Percentiles rank a stretch among this genome's conserved stretches.
Conservation (phyloP, 2,329 filamentous ascomycete genomes). For the Aspergillus cejpii region DNA sequence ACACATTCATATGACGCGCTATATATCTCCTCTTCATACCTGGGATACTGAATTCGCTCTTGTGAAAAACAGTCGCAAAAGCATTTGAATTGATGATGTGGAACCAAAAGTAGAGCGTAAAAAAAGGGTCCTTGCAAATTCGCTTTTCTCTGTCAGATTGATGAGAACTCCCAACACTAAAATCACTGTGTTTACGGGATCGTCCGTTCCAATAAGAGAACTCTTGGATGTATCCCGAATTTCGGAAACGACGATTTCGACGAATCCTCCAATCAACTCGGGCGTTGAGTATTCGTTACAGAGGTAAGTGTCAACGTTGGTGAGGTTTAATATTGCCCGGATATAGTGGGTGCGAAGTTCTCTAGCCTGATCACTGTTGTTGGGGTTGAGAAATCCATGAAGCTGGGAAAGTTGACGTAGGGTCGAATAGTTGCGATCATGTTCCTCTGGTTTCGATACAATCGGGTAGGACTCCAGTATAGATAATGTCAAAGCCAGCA, state of each 20-base stretch:
- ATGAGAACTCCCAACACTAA: slow-evolving; percentile 76
- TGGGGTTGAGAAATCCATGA: slow-evolving; percentile 36
- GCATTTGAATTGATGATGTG: slow-evolving; percentile 48
- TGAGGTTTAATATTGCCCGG: slow-evolving; percentile 73
- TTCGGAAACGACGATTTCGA: slow-evolving; percentile 31
- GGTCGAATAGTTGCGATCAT: slow-evolving; percentile 20
- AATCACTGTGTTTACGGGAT: slow-evolving; percentile 64
- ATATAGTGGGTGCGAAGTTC: slow-evolving; percentile 44
- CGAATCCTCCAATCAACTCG: slow-evolving; percentile 33
- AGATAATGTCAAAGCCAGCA: slow-evolving; percentile 28
- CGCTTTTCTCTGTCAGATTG: slow-evolving; percentile 76
- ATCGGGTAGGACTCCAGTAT: slow-evolving; percentile 37
- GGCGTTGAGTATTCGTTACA: slow-evolving; percentile 59
- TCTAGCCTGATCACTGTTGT: slow-evolving; percentile 13
- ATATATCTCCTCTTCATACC: slow-evolving; percentile 46
- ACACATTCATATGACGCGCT: slow-evolving; percentile 8
- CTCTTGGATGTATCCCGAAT: slow-evolving; percentile 28
- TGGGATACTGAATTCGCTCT: slow-evolving; percentile 60
- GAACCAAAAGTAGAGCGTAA: slow-evolving; percentile 35
- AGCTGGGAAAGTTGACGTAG: slow-evolving; percentile 28
- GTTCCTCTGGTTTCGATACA: slow-evolving; percentile 21
- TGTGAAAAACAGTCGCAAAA: slow-evolving; percentile 62
- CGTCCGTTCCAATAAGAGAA: slow-evolving; percentile 40
- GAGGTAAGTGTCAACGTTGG: slow-evolving; percentile 68
- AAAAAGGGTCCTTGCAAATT: slow-evolving; percentile 51